Conservation (phyloP, 164 flowering plant species). For the Umbellularia californica region DNA sequence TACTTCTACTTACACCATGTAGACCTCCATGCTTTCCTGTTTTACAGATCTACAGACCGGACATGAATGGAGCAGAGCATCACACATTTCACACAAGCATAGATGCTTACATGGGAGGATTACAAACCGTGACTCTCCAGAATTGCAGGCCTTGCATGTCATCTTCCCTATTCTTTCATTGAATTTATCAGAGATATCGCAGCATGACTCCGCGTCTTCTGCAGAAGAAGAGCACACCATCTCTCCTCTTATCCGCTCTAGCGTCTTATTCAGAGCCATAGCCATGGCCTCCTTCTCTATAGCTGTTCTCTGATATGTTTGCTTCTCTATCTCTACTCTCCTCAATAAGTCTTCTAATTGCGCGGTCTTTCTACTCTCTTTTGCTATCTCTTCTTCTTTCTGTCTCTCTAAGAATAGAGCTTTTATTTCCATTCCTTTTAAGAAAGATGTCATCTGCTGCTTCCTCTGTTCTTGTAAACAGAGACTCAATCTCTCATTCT, state of each 20-base stretch:
- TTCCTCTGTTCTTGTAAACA: constrained; percentile 37
- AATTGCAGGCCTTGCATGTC: constrained; percentile 49
- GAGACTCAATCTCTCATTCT: constrained; percentile 46
- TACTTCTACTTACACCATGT: no score
- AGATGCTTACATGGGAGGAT: constrained; percentile 80
- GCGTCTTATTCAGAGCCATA: constrained; percentile 31
- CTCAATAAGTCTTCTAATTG: constrained; percentile 32
- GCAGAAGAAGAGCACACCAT: constrained; percentile 22
- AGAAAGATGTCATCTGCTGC: constrained; percentile 19
- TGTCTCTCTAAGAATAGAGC: constrained; percentile 21
- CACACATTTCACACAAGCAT: constrained; percentile 59
- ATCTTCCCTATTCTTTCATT: constrained; percentile 15
- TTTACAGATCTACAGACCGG: constrained; percentile 55
- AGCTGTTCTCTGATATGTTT: constrained; percentile 62
- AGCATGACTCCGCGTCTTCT: constrained; percentile 66
- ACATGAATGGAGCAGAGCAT: constrained; percentile 45
- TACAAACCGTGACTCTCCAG: constrained; percentile 39
- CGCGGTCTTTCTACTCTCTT: constrained; percentile 22
- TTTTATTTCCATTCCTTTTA: constrained; percentile 29
- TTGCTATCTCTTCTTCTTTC: constrained; percentile 36
- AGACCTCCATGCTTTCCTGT: constrained; percentile 38
- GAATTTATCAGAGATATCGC: constrained; percentile 18
- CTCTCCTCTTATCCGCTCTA: constrained; percentile 42
- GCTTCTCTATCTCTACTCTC: constrained; percentile 29
- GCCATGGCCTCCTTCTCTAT: constrained; percentile 56